Evolutionary conservation across 1,139 yeast species (phyloP), one percentile per base, ranked within the genome.

Genomic region (Debaryomyces singareniensis): DNA sequence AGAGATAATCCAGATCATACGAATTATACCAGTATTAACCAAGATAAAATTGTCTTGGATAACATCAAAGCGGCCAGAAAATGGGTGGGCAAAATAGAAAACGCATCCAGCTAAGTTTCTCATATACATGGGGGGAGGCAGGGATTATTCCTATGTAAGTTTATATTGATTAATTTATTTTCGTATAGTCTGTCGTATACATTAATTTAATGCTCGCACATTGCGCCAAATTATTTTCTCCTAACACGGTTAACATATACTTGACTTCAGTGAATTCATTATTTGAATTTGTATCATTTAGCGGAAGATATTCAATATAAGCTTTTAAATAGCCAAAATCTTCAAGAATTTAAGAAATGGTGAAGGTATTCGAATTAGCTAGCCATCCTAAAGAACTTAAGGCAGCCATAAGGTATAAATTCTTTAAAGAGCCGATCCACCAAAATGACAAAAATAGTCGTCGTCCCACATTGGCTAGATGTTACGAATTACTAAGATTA

Each of bases 351-450:
- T n/a, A n/a, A n/a, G n/a, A n/a, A n/a, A 81, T 83, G 91, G 82
- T 82, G 10, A 82, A 84, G 58, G 35, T 77, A n/a, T 34, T 65
- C 12, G 78, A 84, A 44, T 57, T 86, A 30, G 47, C 77, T 6
- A 38, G 65, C 11, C 95, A 86, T 55, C 96, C 96, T 5, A 45
- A 60, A 27, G 96, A 86, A 55, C 58, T 84, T 36, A 65, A 61
- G 36, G 76, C 95, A 9, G 91, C 73, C 10, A 40, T 83, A 28
- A 83, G 80, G 43, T 55, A 78, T 57, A 53, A 65, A 36, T 68
- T 49, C 35, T 71, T 79, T 53, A 70, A 81, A 49, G 56, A 72
- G 36, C 67, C 76, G 2, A 47, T 72, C 22, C 75, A 75, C 50
- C 76, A 83, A 5, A 59, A 75, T 24, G 67, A 68, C 30, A 58